A percentile compares a stretch with the other conserved stretches of the same genome.
These are phyloP conservation scores for Fibroporia radiculosa DNA, from an alignment of 768 basidiomycete genomes.

Conservation along the genomic window DNA sequence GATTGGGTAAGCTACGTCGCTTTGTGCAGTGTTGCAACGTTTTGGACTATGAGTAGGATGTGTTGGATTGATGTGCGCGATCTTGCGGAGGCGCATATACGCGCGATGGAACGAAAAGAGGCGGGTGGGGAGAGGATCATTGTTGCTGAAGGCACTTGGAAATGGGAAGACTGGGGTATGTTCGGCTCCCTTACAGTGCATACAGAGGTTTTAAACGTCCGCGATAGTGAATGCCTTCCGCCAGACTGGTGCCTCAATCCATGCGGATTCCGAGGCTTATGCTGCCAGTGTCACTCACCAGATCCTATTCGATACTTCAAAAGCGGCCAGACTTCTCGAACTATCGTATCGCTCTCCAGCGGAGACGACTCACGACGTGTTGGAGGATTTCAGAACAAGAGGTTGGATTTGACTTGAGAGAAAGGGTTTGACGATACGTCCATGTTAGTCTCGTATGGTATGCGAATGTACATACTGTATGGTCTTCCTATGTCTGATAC, in stretches of 20 bases:
- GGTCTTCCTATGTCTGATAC: too few relatives aligned
- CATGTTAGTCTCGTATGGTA: too few relatives aligned
- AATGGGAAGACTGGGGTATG: conserved; percentile 16
- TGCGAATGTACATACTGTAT: too few relatives aligned
- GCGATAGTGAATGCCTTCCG: conserved; percentile 8
- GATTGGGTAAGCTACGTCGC: background rate
- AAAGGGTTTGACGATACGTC: too few relatives aligned
- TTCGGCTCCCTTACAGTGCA: background rate
- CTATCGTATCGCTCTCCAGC: conserved; percentile 15
- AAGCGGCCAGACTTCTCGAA: conserved; percentile 20
- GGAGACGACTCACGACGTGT: conserved; percentile 13
- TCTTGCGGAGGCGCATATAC: conserved; percentile 44
- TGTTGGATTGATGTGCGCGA: conserved; percentile 43
- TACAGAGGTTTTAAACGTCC: background rate
- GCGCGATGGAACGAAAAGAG: conserved; percentile 40
- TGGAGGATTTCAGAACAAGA: conserved; percentile 17
- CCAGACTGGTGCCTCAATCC: conserved; percentile 2
- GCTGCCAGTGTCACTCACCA: conserved; percentile 17
- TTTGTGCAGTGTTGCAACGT: background rate
- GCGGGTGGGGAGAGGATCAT: conserved; percentile 56
- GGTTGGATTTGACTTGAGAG: conserved; percentile 14
- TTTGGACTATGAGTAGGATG: background rate
- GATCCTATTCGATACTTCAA: conserved; percentile 26
- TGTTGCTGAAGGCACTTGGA: conserved; percentile 27
- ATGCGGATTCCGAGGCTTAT: conserved; percentile 6